Evolutionary conservation across 192 early-diverging fungal species (phyloP), one percentile per base, ranked within the genome.

Genomic region (Backusella tarrabulga): DNA sequence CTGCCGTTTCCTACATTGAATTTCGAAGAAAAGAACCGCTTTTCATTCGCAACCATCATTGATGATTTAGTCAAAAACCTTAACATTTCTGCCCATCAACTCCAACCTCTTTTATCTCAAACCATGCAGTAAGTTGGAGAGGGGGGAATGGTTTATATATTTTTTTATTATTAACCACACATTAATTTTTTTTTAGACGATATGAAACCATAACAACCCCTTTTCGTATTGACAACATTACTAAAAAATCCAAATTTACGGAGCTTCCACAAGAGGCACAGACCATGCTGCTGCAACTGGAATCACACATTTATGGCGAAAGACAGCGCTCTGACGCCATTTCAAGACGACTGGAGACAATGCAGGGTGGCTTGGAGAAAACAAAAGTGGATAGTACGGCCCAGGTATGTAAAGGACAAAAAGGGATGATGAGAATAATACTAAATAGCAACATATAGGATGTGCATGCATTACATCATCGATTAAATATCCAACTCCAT

Each of bases 211-310:
- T 46, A 46, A 34, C 73, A 67, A 74, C 72, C 3, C 40, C 29
- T 34, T 81, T 81, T 68, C 72, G 73, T 36, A 77, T 77, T 40
- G 76, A 81, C 32, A 77, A 77, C 17, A 81, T 81, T 23, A 35
- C 71, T 6, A 35, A 54, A 9, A 42, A 67, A 0, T 77, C 72
- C 7, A 73, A 76, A 11, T 77, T 73, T 41, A 44, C 70, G 8
- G 80, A 77, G 34, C 41, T 81, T 6, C 80, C 80, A 3, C 73
- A 77, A 32, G 46, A 67, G 14, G 80, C 80, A 32, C 72, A 75
- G 19, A 36, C 66, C 4, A 73, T 77, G 42, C 42, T 81, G 17
- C 73, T 74, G 52, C 73, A 75, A 34, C 66, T 81, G 8, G 76
- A 81, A 38, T 34, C 42, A 29, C 71, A 77, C 56, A 36, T 81